Evolutionary conservation across 176 grass and related monocot species (phyloP).

Genomic region (Urochloa ruziziensis): DNA sequence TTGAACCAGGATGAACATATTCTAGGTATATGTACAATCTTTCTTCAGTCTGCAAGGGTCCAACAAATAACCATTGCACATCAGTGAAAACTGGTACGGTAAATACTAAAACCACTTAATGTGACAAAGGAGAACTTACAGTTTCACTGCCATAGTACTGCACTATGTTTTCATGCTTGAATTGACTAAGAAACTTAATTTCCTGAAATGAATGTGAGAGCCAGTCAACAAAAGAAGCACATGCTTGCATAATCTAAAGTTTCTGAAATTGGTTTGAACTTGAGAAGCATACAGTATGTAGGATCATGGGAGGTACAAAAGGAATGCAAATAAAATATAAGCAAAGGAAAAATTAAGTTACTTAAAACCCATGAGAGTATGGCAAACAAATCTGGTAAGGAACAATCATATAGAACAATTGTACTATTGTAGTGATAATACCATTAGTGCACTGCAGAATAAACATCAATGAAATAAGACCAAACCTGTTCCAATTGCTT

Average conservation of each 20-base stretch:
- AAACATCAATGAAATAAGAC: neutral
- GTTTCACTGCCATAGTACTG: slow-evolving; percentile 95
- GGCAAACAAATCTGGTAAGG: neutral
- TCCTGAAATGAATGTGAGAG: slow-evolving; percentile 66
- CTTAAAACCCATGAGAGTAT: neutral
- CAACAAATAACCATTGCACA: slow-evolving; percentile 28
- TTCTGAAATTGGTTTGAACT: neutral
- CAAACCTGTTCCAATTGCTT: slow-evolving; percentile 93
- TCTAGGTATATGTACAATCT: slow-evolving; percentile 97
- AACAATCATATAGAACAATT: neutral
- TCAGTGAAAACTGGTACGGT: slow-evolving; percentile 12
- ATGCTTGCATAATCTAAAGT: slow-evolving; percentile 5
- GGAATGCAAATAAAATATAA: neutral
- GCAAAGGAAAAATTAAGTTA: neutral
- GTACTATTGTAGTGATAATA: neutral
- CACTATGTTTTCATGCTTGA: slow-evolving; percentile 98
- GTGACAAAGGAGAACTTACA: slow-evolving; percentile 55
- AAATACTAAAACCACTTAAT: slow-evolving; percentile 7
- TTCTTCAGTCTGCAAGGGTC: slow-evolving; percentile 48
- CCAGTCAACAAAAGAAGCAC: slow-evolving; percentile 24
- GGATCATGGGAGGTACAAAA: neutral
- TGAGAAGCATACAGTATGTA: slow-evolving; percentile 6
- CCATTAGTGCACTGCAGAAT: slow-evolving; percentile 2
- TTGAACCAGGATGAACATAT: slow-evolving; percentile 97
- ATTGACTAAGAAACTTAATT: slow-evolving; percentile 97